phyloP scores from a whole-genome alignment of 768 basidiomycete species.

The Macrolepiota albuminosa region DNA sequence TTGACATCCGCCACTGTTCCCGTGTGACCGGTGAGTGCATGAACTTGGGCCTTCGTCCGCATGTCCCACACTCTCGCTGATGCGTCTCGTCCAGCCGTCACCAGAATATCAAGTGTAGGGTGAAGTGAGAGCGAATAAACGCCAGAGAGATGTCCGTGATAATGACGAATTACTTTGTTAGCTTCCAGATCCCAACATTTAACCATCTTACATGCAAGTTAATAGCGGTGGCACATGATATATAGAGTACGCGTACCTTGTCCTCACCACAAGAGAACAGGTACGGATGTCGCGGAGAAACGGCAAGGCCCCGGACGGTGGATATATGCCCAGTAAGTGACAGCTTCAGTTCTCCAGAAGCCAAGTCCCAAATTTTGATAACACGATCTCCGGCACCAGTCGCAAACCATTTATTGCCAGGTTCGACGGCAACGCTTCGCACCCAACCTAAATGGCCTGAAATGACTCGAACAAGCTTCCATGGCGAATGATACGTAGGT shows the following conservation, averaged over 20 bases:
- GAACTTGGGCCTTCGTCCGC: constrained; percentile 95
- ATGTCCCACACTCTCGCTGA: constrained; percentile 99
- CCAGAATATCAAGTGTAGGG: constrained; percentile 92
- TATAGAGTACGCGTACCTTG: constrained; percentile 53
- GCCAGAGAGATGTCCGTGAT: constrained; percentile 96
- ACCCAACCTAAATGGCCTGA: constrained; percentile 99
- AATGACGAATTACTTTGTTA: constrained; percentile 98
- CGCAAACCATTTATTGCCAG: constrained; percentile 98
- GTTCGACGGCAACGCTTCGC: constrained; percentile 91
- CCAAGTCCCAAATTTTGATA: constrained; percentile 98
- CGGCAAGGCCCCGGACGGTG: constrained; percentile 91
- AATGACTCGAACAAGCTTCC: constrained; percentile 96
- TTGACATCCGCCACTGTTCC: constrained; percentile 94
- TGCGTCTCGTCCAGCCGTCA: constrained; percentile 94
- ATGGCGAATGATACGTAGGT: constrained; percentile 92
- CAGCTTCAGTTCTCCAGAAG: constrained; percentile 95
- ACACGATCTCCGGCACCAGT: constrained; percentile 97
- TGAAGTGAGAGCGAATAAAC: constrained; percentile 93
- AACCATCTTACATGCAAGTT: constrained; percentile 69
- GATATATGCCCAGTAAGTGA: constrained; percentile 97
- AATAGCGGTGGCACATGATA: not conserved
- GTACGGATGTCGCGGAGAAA: constrained; percentile 92
- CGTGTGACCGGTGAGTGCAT: constrained; percentile 90
- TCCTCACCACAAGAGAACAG: constrained; percentile 97
- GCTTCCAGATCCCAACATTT: constrained; percentile 99